Evolutionary conservation across 768 basidiomycete species (phyloP), one percentile per base, ranked within the genome.

Genomic region (Mycena maculata): DNA sequence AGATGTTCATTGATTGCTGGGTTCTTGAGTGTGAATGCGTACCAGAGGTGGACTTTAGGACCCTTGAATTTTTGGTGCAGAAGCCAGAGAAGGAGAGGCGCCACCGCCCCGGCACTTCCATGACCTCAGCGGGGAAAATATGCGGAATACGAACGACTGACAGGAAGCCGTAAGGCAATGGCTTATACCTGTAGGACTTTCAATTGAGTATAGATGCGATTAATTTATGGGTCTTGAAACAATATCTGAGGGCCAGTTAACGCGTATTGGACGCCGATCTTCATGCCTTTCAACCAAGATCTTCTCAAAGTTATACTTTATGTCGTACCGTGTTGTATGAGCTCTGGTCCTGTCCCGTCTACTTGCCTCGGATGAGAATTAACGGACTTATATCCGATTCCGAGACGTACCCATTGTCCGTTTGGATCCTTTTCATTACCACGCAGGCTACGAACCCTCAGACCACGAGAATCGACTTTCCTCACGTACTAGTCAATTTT

Each of bases 321-420:
- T n/a, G n/a, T n/a, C n/a, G n/a, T n/a, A n/a, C 61, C 2, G 50
- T 63, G 41, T 63, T 63, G 42, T 63, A 54, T n/a, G 39, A 31
- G 45, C 45, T 55, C 28, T 54, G 44, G 25, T 55, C 52, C 45
- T 63, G 61, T 52, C 50, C 50, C 10, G 47, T 54, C 61, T 57
- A 22, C 18, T 5, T 16, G 20, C n/a, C n/a, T n/a, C n/a, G n/a
- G 36, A 38, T n/a, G 20, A 18, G 41, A 42, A 18, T n/a, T 5
- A n/a, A 4, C 9, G 18, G 20, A 42, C 5, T 42, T 16, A 18
- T 7, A 16, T 5, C 16, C 13, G 13, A 18, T 8, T 16, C 41
- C 6, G 13, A 18, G 13, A 16, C 16, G 16, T 20, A 44, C 55
- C 55, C 61, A 63, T 54, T 54, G 2, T 18, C 52, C 42, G 42